Base-by-base conservation (phyloP, 306 rosid genomes). In the Quercus cerris region DNA sequence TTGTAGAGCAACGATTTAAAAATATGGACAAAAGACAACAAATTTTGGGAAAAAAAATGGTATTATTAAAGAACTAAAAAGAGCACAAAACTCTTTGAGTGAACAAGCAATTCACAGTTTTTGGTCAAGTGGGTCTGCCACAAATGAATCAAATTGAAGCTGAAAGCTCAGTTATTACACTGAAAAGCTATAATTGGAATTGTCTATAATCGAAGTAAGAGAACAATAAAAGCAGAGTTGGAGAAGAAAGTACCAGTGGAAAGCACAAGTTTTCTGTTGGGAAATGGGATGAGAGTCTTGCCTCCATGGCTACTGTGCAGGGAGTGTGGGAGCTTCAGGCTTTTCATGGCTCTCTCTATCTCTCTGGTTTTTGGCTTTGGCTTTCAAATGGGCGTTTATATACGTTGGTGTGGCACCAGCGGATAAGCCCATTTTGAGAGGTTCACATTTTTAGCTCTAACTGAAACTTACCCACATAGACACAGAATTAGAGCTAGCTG, bases 251-350 rank as follows among this genome's bases (percentile, higher is more conserved):
- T 84, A 84, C 86, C 88, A 13, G 82, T 38, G 15, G 84, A 73
- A 70, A 69, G 67, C 68, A 58, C 55, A 63, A 68, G 19, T 68
- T 61, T 79, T 77, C 79, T 75, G 56, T 31, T 54, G 71, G 80
- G 84, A 51, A 84, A 56, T 23, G 82, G 63, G 25, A 78, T 5
- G 17, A 76, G 78, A 80, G 83, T 23, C 20, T 70, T 84, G 64
- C 82, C 31, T 71, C 81, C 84, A 79, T 76, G 75, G 77, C 28
- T 44, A 12, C 75, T 6, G 72, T 6, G 27, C 1, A 61, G 33
- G 38, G 77, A 69, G 59, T 64, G 67, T 27, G 79, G 85, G 75
- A 84, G 83, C 83, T 87, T 82, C 77, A 80, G 19, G 85, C 51
- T 82, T 28, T 80, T 86, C 90, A 84, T 87, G 79, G 84, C 66